A percentile compares a stretch with the other conserved stretches of the same genome.
Evolutionary conservation across 1,284 basidiomycete genomes (phyloP).

Genomic region (Meira nashicola): DNA sequence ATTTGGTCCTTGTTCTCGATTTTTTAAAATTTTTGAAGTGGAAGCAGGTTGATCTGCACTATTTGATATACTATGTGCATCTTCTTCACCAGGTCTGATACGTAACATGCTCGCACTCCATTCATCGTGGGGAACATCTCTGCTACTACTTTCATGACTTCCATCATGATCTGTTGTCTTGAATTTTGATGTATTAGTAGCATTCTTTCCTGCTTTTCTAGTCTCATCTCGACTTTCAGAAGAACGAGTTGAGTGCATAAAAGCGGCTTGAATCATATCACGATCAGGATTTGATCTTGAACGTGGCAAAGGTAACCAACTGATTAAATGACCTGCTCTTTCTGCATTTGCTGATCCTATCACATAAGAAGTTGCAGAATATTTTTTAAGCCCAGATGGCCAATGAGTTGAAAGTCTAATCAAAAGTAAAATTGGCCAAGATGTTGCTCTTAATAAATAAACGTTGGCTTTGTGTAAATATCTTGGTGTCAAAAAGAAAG

Average conservation of each 20-base stretch:
- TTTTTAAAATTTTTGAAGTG: not conserved
- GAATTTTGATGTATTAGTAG: not conserved
- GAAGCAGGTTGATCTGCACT: not conserved
- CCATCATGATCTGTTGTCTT: no score
- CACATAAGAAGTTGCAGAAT: conserved; percentile 17
- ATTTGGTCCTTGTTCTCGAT: not conserved
- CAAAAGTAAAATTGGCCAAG: conserved; percentile 73
- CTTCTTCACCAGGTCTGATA: not conserved
- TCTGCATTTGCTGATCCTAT: conserved; percentile 24
- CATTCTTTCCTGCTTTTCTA: not conserved
- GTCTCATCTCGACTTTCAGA: no score
- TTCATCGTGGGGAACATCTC: not conserved
- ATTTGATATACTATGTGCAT: not conserved
- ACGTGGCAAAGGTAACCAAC: conserved; percentile 10
- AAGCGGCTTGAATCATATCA: conserved; percentile 12
- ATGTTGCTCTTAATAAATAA: conserved; percentile 63
- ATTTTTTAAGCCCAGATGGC: not conserved
- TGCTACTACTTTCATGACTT: no score
- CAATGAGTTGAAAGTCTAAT: conserved; percentile 82
- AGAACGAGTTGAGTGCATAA: not conserved
- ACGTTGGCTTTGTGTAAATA: conserved; percentile 62
- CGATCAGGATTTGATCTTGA: conserved; percentile 3
- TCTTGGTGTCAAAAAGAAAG: conserved; percentile 27
- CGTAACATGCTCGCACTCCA: conserved; percentile 5
- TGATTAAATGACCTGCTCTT: conserved; percentile 1